Evolutionary conservation across 148 eudicot species (phyloP).

Genomic region (Spergularia bocconei): DNA sequence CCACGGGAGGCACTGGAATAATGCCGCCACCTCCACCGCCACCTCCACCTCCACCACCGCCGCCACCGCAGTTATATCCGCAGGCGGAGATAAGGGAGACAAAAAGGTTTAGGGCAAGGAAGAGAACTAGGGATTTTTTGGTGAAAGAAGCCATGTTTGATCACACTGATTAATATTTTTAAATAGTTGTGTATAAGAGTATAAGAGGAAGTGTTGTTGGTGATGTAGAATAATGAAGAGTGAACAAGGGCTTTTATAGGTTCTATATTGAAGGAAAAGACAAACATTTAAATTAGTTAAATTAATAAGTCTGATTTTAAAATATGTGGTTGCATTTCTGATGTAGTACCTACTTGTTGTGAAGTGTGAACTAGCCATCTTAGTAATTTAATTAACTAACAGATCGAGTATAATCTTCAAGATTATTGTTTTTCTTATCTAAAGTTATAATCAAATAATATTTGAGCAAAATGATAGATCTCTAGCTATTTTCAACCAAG

Average conservation of each 20-base stretch:
- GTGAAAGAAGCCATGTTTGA: conserved; percentile 30
- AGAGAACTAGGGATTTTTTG: conserved; percentile 28
- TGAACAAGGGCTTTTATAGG: conserved; percentile 25
- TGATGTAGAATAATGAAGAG: conserved; percentile 10
- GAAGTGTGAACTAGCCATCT: neutral
- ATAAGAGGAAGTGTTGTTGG: neutral
- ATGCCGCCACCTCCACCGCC: conserved; percentile 16
- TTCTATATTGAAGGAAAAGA: conserved; percentile 4
- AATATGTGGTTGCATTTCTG: neutral
- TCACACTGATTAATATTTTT: conserved; percentile 6
- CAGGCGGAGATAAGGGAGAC: conserved; percentile 34
- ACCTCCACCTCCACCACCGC: conserved; percentile 22
- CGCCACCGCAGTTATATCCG: neutral
- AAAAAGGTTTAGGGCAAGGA: conserved; percentile 42
- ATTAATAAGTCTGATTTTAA: neutral
- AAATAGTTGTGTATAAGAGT: neutral
- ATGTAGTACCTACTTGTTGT: conserved; percentile 26
- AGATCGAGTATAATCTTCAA: neutral
- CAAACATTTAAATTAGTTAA: neutral
- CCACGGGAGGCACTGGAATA: conserved; percentile 21
- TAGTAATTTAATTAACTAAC: conserved; percentile 1
- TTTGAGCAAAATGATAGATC: neutral
- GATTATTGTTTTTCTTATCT: neutral
- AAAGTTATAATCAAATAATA: neutral
- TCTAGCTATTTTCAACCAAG: conserved; percentile 3